These are phyloP conservation scores for Euphorbia schlechtendalii DNA, from an alignment of 441 rosid species.

Conservation along the genomic window DNA sequence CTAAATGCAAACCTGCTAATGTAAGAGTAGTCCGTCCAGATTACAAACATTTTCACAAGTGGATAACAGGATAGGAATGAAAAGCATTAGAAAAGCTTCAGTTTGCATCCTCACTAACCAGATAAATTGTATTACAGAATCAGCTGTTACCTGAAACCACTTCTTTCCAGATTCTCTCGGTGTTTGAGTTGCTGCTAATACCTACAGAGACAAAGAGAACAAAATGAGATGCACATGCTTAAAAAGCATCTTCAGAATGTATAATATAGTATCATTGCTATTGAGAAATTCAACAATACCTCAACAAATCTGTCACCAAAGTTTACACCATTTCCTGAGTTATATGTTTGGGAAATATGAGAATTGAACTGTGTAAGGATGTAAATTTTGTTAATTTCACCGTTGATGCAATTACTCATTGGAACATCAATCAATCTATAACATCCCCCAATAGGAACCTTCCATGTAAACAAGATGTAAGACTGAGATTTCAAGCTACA, in stretches of 20 bases:
- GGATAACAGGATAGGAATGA: no score
- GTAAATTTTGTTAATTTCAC: slow-evolving; percentile 77
- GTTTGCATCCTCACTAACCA: slow-evolving; percentile 34
- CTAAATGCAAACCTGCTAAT: no score
- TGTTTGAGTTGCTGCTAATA: no score
- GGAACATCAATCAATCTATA: slow-evolving; percentile 83
- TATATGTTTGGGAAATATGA: slow-evolving; percentile 71
- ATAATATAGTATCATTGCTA: neutral
- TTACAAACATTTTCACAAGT: no score
- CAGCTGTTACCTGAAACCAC: slow-evolving; percentile 95
- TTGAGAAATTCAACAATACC: slow-evolving; percentile 33
- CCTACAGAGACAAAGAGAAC: slow-evolving; percentile 30
- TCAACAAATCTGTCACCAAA: slow-evolving; percentile 80
- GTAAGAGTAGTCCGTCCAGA: no score
- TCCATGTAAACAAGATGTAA: slow-evolving; percentile 12
- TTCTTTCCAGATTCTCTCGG: no score
- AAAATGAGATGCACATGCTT: slow-evolving; percentile 14
- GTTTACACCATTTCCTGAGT: slow-evolving; percentile 58
- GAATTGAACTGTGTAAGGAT: slow-evolving; percentile 88
- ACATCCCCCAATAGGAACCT: slow-evolving; percentile 92
- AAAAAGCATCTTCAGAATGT: neutral
- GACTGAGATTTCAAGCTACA: slow-evolving; percentile 1
- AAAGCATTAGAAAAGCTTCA: no score
- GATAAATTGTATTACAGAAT: slow-evolving; percentile 78
- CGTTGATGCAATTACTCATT: slow-evolving; percentile 81